A percentile compares a stretch with the other conserved stretches of the same genome.
phyloP scores from a whole-genome alignment of 768 basidiomycete genomes.

The Boletus subparvulus region DNA sequence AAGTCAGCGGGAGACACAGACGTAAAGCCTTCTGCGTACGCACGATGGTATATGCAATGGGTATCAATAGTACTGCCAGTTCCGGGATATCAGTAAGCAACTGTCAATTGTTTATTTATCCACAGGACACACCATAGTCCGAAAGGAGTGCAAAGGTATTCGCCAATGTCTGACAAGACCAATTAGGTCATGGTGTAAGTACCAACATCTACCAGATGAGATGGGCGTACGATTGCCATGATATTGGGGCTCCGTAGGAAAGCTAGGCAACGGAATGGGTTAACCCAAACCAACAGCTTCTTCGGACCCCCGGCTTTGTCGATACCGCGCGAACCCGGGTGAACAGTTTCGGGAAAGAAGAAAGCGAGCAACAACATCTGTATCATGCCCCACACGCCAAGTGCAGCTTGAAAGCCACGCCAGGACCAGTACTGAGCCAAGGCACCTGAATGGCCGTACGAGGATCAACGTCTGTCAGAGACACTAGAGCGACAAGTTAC shows the following conservation, averaged over 20 bases:
- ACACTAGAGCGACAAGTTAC: constrained; percentile 22
- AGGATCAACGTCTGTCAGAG: background rate
- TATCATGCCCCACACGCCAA: constrained; percentile 43
- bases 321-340: constrained; percentile 55
- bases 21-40: constrained; percentile 12
- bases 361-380: constrained; percentile 41
- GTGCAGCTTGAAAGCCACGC: constrained; percentile 53
- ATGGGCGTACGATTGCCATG: constrained; percentile 46
- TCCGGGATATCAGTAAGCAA: background rate
- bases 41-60: constrained; percentile 67
- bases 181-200: background rate
- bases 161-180: constrained; percentile 42
- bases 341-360: constrained; percentile 67
- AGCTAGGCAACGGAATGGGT: constrained; percentile 53
- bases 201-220: background rate
- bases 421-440: constrained; percentile 63
- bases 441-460: constrained; percentile 34
- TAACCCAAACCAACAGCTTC: constrained; percentile 46
- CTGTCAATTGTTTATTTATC: too few species aligned
- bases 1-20: background rate
- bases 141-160: constrained; percentile 28
- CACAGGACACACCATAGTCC: constrained; percentile 35
- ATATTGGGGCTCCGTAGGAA: constrained; percentile 63
- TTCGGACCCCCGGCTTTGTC: constrained; percentile 39
- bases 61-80: constrained; percentile 46